Evolutionary conservation across 352 stramenopile species (phyloP).

Genomic region (Pythium pyrilobum): DNA sequence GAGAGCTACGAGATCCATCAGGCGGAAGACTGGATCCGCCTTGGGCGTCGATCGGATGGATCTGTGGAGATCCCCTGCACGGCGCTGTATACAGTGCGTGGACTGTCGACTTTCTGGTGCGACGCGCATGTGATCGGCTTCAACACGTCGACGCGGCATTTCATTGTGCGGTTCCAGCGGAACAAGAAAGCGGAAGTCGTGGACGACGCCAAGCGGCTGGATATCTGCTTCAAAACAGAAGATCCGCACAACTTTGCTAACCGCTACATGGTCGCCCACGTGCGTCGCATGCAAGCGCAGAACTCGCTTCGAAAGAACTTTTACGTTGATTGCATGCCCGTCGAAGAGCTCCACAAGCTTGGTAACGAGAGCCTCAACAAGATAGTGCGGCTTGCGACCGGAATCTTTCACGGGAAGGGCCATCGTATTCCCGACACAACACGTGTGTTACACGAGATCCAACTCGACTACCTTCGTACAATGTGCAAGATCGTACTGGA

Average conservation of each 20-base stretch:
- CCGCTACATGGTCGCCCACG: constrained; percentile 58
- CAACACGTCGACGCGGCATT: constrained; percentile 31
- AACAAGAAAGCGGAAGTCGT: constrained; percentile 54
- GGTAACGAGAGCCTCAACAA: constrained; percentile 74
- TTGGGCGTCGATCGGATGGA: constrained; percentile 41
- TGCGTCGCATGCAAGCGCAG: constrained; percentile 52
- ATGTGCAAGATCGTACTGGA: constrained; percentile 92
- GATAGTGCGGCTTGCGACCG: constrained; percentile 61
- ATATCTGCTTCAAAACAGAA: constrained; percentile 83
- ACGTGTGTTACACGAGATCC: constrained; percentile 83
- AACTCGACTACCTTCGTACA: constrained; percentile 87
- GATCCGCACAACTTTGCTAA: constrained; percentile 75
- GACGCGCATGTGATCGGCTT: constrained; percentile 58
- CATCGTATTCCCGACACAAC: constrained; percentile 68
- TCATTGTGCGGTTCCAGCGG: constrained; percentile 58
- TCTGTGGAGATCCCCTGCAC: constrained; percentile 66
- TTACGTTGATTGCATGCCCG: constrained; percentile 85
- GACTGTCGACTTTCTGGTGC: constrained; percentile 56
- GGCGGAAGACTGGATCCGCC: constrained; percentile 54
- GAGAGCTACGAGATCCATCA: constrained; percentile 72
- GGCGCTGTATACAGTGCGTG: constrained; percentile 57
- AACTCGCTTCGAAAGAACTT: constrained; percentile 67
- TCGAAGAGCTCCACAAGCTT: constrained; percentile 79
- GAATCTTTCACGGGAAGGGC: constrained; percentile 64
- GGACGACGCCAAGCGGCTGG: constrained; percentile 37